A percentile compares a stretch with the other conserved stretches of the same genome.
Evolutionary conservation across 2,329 filamentous ascomycete species (phyloP).

Genomic region (Dothistroma septosporum): DNA sequence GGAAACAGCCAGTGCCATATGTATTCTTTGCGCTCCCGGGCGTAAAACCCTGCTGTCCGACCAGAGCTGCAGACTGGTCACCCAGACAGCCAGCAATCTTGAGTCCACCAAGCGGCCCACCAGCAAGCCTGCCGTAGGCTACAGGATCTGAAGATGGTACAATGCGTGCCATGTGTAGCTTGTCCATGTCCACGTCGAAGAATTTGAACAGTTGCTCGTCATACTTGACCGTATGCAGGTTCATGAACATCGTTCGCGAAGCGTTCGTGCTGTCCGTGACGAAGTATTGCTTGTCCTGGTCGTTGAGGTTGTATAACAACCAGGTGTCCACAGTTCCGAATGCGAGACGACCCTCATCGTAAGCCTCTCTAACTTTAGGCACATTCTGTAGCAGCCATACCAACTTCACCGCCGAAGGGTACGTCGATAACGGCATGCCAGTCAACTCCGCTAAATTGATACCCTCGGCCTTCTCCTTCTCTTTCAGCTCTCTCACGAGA

Average conservation of each 20-base stretch:
- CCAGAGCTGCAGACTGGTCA: slow-evolving; percentile 80
- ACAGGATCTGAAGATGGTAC: slow-evolving; percentile 72
- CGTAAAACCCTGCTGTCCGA: slow-evolving; percentile 67
- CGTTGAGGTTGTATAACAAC: slow-evolving; percentile 81
- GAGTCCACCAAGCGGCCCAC: slow-evolving; percentile 63
- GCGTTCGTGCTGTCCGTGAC: slow-evolving; percentile 88
- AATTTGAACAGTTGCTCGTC: slow-evolving; percentile 75
- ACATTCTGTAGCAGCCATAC: slow-evolving; percentile 75
- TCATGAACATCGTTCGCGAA: slow-evolving; percentile 91
- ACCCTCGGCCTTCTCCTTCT: slow-evolving; percentile 61
- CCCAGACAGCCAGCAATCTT: slow-evolving; percentile 80
- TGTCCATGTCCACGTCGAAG: slow-evolving; percentile 69
- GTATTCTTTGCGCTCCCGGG: slow-evolving; percentile 86
- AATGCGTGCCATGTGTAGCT: slow-evolving; percentile 73
- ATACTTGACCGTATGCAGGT: slow-evolving; percentile 74
- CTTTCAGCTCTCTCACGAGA: slow-evolving; percentile 73
- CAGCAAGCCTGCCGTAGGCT: slow-evolving; percentile 65
- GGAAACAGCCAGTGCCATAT: slow-evolving; percentile 84
- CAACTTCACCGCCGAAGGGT: slow-evolving; percentile 84
- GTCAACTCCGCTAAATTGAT: slow-evolving; percentile 59
- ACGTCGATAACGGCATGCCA: slow-evolving; percentile 80
- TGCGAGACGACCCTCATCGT: slow-evolving; percentile 72
- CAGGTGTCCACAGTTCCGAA: slow-evolving; percentile 88
- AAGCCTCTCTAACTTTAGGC: slow-evolving; percentile 64
- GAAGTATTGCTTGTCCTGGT: slow-evolving; percentile 61